Evolutionary conservation across 306 rosid genomes (phyloP).

Genomic region (Geum urbanum): DNA sequence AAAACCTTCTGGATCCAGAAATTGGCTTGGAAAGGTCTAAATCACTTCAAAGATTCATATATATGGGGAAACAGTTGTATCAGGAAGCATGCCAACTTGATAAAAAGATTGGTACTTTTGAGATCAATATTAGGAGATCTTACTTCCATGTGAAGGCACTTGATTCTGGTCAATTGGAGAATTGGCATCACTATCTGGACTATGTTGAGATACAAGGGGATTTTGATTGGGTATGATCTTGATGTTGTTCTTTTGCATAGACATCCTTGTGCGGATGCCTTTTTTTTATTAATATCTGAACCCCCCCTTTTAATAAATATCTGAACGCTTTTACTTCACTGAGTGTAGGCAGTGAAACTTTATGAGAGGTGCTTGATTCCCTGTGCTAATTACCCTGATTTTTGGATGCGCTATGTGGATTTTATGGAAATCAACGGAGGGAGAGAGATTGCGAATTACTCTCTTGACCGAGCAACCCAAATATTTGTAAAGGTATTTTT

Average conservation of each 20-base stretch:
- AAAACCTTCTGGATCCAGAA: constrained; percentile 60
- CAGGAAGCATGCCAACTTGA: constrained; percentile 53
- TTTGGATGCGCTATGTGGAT: constrained; percentile 89
- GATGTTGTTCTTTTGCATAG: constrained; percentile 23
- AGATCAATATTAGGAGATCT: constrained; percentile 58
- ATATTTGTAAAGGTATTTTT: constrained; percentile 62
- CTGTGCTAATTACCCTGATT: constrained; percentile 88
- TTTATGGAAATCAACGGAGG: constrained; percentile 89
- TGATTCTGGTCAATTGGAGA: constrained; percentile 61
- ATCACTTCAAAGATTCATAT: constrained; percentile 57
- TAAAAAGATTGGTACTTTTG: constrained; percentile 50
- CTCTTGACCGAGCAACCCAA: constrained; percentile 79
- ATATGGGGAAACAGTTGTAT: constrained; percentile 60
- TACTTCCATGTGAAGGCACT: constrained; percentile 73
- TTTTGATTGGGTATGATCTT: constrained; percentile 79
- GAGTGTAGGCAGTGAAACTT: constrained; percentile 68
- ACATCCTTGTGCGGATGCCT: constrained; percentile 16
- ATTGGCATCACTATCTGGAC: constrained; percentile 88
- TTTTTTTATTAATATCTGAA: constrained; percentile 6
- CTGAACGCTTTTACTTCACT: constrained; percentile 23
- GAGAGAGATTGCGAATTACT: constrained; percentile 79
- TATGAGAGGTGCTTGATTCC: constrained; percentile 89
- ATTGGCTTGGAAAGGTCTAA: constrained; percentile 41
- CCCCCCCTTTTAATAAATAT: constrained; percentile 1
- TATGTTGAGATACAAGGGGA: constrained; percentile 76